phyloP scores from a whole-genome alignment of 2,329 filamentous ascomycete genomes.

The Cladosporium sp. region DNA sequence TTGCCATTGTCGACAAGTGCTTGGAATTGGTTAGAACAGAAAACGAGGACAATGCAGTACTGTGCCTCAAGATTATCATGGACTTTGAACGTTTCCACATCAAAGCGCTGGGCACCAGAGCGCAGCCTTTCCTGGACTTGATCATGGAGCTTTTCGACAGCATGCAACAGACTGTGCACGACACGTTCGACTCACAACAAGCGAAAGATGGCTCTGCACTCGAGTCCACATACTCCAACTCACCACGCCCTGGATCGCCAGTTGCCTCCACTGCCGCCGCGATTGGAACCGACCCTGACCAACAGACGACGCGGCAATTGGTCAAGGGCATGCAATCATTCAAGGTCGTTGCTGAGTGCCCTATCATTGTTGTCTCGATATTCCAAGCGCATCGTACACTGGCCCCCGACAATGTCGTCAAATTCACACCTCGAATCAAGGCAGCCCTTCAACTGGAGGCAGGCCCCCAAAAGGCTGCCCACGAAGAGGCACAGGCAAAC shows the following conservation, averaged over 20 bases:
- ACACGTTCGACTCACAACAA: slow-evolving; percentile 83
- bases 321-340: slow-evolving; percentile 97
- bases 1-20: slow-evolving; percentile 82
- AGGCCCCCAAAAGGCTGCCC: slow-evolving; percentile 86
- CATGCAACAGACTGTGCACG: slow-evolving; percentile 89
- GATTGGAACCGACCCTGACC: slow-evolving; percentile 63
- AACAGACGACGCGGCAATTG: slow-evolving; percentile 71
- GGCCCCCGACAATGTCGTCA: slow-evolving; percentile 78
- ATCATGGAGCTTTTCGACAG: slow-evolving; percentile 95
- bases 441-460: slow-evolving; percentile 82
- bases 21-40: slow-evolving; percentile 85
- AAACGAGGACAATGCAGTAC: slow-evolving; percentile 97
- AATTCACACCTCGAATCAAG: slow-evolving; percentile 92
- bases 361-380: slow-evolving; percentile 96
- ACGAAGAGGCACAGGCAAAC: slow-evolving; percentile 73
- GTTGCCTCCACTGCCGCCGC: slow-evolving; percentile 62
- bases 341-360: slow-evolving; percentile 95
- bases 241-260: slow-evolving; percentile 83
- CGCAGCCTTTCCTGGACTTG: slow-evolving; percentile 82
- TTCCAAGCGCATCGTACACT: slow-evolving; percentile 86
- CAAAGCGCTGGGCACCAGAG: slow-evolving; percentile 72
- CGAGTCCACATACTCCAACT: slow-evolving; percentile 58
- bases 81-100: slow-evolving; percentile 92
- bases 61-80: slow-evolving; percentile 97
- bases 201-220: slow-evolving; percentile 49